Evolutionary conservation across 495 filamentous ascomycete species (phyloP), one percentile per base, ranked within the genome.

Genomic region (Coniosporium apollinis): DNA sequence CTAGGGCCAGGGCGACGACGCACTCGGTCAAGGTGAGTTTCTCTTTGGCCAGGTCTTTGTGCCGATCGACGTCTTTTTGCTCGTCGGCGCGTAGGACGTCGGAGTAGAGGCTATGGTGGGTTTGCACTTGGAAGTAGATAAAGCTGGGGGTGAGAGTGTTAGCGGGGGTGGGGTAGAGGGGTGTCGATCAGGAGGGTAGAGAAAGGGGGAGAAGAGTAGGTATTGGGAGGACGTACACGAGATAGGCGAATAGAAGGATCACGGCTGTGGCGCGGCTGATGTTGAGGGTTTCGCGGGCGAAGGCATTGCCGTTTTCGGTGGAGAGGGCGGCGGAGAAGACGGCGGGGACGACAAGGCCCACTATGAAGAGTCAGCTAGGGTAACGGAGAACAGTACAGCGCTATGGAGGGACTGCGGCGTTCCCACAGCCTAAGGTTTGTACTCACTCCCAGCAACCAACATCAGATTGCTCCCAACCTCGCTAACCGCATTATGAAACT

Each of bases 1-100:
- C 61, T 30, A 89, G 42, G 5, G 57, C 46, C 2, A 91, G 62
- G 3, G 79, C 79, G 13, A 92, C 3, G 15, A 79, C 16, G 38
- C 74, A 75, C 50, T 94, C 87, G 17, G 70, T 65, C 10, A 87
- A 58, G 0, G 87, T 93, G 26, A 94, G 72, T 41, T 91, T 87
- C 22, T 54, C 60, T 39, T 77, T 74, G 3, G 44, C 51, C 3
- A 64, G 42, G 42, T 89, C 77, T 33, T 72, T 61, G 30, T 79
- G 61, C 6, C 67, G 61, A 50, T 89, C 85, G 22, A 59, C 62
- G 45, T 89, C 79, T 24, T 68, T 66, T 25, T 66, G 49, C 46
- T 89, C 82, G 47, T 92, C 83, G 21, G 60, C 54, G 34, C 74
- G 70, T 39, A 93, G 63, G 5, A 79, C 62, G 26, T 72, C 64